These are phyloP conservation scores for Globisporangium paroecandrum DNA, from an alignment of 352 stramenopile species.

Conservation along the genomic window DNA sequence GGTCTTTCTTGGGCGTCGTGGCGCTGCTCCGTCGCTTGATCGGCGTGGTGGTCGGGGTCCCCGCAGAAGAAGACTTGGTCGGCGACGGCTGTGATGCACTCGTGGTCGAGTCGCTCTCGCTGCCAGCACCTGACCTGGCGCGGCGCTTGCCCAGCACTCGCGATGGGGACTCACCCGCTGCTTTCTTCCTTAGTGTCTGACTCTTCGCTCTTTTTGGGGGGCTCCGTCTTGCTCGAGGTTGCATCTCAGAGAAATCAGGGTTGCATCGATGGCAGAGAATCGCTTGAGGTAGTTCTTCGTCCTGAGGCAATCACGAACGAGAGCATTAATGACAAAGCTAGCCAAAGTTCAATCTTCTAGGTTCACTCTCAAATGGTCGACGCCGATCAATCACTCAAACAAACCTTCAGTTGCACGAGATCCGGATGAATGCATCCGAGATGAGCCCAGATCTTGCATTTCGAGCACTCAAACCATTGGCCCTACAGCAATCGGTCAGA, in stretches of 20 bases:
- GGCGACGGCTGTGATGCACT: background rate
- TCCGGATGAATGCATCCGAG: constrained; percentile 60
- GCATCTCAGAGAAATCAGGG: background rate
- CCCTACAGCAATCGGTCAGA: constrained; percentile 29
- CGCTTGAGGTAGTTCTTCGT: constrained; percentile 13
- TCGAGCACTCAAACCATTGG: constrained; percentile 81
- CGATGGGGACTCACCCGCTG: background rate
- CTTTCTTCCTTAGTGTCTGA: background rate
- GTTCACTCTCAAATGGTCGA: background rate
- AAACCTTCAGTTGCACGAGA: constrained; percentile 28
- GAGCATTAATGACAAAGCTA: background rate
- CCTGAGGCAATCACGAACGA: constrained; percentile 3
- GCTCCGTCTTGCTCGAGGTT: background rate
- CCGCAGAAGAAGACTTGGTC: constrained; percentile 12
- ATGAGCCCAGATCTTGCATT: constrained; percentile 76
- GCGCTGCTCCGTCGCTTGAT: constrained; percentile 26
- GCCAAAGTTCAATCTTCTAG: background rate
- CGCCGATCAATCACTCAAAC: background rate
- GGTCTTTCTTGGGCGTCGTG: constrained; percentile 30
- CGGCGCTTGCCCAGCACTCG: constrained; percentile 11
- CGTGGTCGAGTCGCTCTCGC: constrained; percentile 18
- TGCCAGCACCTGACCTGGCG: background rate
- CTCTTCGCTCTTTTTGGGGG: constrained; percentile 1
- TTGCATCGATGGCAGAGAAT: constrained; percentile 11
- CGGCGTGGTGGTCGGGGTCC: constrained; percentile 19